Conservation (phyloP, 23 red algal species). For the Gracilariopsis chorda region DNA sequence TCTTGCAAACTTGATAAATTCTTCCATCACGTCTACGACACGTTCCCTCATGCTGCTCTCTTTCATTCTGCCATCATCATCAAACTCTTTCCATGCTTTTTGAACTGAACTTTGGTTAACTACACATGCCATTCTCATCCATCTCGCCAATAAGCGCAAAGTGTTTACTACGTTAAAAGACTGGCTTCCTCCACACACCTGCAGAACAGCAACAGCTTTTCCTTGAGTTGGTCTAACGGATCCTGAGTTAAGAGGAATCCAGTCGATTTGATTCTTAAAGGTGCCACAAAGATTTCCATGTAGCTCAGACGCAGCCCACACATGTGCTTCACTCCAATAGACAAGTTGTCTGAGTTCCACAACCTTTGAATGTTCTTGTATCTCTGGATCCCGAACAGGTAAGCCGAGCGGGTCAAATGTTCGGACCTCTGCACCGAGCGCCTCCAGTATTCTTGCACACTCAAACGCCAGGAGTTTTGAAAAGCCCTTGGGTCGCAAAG, state of each 20-base stretch:
- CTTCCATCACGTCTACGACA: conserved; percentile 76
- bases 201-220: conserved; percentile 59
- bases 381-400: conserved; percentile 60
- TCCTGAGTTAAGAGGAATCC: conserved; percentile 76
- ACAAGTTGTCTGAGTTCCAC: conserved; percentile 59
- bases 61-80: conserved; percentile 74
- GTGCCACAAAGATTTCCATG: conserved; percentile 71
- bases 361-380: conserved; percentile 78
- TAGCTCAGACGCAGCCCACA: conserved; percentile 73
- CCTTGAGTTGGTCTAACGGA: conserved; percentile 75
- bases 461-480: conserved; percentile 65
- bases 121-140: conserved; percentile 85
- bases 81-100: conserved; percentile 88
- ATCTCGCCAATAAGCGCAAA: conserved; percentile 69
- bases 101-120: conserved; percentile 71
- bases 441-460: conserved; percentile 58
- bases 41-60: conserved; percentile 72
- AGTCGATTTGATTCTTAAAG: conserved; percentile 88
- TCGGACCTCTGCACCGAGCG: conserved; percentile 57
- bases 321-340: conserved; percentile 76
- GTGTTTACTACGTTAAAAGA: conserved; percentile 77
- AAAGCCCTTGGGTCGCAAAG: conserved; percentile 54
- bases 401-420: conserved; percentile 63
- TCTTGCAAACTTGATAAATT: conserved; percentile 65
- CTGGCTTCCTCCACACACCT: conserved; percentile 72